Evolutionary conservation across 192 early-diverging fungal species (phyloP).

Genomic region (Phycomyces blakesleeanus): DNA sequence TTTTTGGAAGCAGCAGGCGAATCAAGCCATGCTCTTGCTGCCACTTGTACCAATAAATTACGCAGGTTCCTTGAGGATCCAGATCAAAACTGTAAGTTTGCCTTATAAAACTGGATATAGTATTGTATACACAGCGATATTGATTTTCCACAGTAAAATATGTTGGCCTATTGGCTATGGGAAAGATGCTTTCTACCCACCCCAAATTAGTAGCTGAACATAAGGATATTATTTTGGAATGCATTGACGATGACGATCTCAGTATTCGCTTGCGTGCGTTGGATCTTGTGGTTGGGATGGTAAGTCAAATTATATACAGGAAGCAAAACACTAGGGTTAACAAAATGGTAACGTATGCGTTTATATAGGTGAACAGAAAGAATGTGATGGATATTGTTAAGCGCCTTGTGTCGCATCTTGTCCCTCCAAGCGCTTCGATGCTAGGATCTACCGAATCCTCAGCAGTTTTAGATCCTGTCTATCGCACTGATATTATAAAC

Average conservation of each 20-base stretch:
- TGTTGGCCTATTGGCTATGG: constrained; percentile 83
- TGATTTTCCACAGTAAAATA: constrained; percentile 68
- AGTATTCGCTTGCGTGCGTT: constrained; percentile 88
- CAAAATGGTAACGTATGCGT: too few species aligned
- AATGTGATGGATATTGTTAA: constrained; percentile 83
- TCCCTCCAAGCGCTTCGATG: constrained; percentile 36
- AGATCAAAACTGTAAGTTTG: constrained; percentile 87
- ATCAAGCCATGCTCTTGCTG: constrained; percentile 58
- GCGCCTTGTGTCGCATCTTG: constrained; percentile 74
- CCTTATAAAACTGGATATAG: background rate
- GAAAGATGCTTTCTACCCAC: constrained; percentile 77
- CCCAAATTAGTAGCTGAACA: constrained; percentile 81
- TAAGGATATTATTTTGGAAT: constrained; percentile 78
- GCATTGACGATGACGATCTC: constrained; percentile 88
- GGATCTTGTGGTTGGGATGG: constrained; percentile 83
- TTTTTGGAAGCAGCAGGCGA: constrained; percentile 69
- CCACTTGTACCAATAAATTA: constrained; percentile 81
- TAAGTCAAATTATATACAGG: constrained; percentile 21
- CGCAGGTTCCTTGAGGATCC: constrained; percentile 75
- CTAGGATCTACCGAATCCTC: constrained; percentile 17
- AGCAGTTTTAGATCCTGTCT: constrained; percentile 57
- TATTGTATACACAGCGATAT: background rate
- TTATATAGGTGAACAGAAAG: constrained; percentile 68
- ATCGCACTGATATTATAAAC: constrained; percentile 78
- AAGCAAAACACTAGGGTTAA: background rate